Evolutionary conservation across 495 filamentous ascomycete species (phyloP), one percentile per base, ranked within the genome.

Genomic region (Aspergillus sclerotioniger): DNA sequence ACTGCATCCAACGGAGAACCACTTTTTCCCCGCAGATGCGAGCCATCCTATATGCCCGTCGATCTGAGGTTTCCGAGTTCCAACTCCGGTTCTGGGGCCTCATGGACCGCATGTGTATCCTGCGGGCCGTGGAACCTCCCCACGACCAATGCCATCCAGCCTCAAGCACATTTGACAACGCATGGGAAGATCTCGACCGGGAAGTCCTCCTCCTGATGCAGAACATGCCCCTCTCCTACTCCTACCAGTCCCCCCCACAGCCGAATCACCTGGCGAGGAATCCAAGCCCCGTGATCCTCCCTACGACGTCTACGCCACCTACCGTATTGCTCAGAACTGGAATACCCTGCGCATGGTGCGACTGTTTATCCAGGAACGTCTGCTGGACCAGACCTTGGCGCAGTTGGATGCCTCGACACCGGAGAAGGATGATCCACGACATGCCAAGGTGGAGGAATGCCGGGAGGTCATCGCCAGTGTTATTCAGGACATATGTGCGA

Each of bases 21-120:
- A 21, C 16, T 17, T 47, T 47, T 12, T 47, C 44, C 7, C 44
- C 44, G 7, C 16, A 20, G 16, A 20, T 47, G 21, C 44, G 44
- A 4, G 44, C 44, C 8, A 7, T 21, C 2, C 16, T 47, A 17
- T 17, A 21, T 2, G 44, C 44, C 44, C 21, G 44, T 17, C 44
- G 44, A 9, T 9, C 21, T 7, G 44, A 21, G 0, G 16, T 47
- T 3, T 13, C 44, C 6, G 44, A 47, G 44, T 47, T 47, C 21
- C 44, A 47, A 17, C 44, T 47, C 7, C 44, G 44, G 3, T 47
- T 47, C 44, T 47, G 44, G 44, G 44, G 44, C 17, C 44, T 47
- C 6, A 17, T 47, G n/a, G 44, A 47, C 21, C 44, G 44, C 6
- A 47, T 47, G 44, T 47, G 44, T 17, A 2, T 47, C 7, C 44